phyloP scores from a whole-genome alignment of 257 asterid species.

The Avicennia marina region DNA sequence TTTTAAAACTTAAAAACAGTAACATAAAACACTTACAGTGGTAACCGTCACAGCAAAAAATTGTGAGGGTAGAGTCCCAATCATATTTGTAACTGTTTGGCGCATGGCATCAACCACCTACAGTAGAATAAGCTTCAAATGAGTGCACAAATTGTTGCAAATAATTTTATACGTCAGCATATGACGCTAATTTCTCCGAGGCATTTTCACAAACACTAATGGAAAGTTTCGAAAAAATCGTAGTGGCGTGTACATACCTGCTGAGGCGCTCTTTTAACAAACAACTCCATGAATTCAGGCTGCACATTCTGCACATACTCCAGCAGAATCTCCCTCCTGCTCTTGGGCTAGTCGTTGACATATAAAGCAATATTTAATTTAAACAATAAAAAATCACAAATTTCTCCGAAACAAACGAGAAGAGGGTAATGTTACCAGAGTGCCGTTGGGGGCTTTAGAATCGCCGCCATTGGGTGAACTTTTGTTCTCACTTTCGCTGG shows the following conservation, averaged over 20 bases:
- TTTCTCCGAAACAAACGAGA: background rate
- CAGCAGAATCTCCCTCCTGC: constrained; percentile 80
- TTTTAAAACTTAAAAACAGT: background rate
- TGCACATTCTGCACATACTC: constrained; percentile 94
- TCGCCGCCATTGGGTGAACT: constrained; percentile 47
- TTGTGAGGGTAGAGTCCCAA: constrained; percentile 94
- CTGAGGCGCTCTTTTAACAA: constrained; percentile 85
- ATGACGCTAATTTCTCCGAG: constrained; percentile 8
- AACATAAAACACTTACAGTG: constrained; percentile 46
- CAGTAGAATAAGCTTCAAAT: constrained; percentile 8
- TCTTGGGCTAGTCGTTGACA: constrained; percentile 47
- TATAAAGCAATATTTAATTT: background rate
- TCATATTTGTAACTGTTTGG: constrained; percentile 93
- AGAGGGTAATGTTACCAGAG: constrained; percentile 39
- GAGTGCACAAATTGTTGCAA: background rate
- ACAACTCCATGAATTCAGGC: constrained; percentile 97
- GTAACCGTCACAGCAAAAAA: constrained; percentile 89
- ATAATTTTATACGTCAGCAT: background rate
- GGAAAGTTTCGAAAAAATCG: background rate
- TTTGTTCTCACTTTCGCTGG: constrained; percentile 33
- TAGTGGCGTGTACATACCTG: constrained; percentile 44
- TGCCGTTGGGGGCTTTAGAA: constrained; percentile 59
- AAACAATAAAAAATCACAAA: background rate
- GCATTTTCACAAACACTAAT: constrained; percentile 33
- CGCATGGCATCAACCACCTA: constrained; percentile 99